phyloP scores from a whole-genome alignment of 352 stramenopile species.

The Pythium myriotylum region DNA sequence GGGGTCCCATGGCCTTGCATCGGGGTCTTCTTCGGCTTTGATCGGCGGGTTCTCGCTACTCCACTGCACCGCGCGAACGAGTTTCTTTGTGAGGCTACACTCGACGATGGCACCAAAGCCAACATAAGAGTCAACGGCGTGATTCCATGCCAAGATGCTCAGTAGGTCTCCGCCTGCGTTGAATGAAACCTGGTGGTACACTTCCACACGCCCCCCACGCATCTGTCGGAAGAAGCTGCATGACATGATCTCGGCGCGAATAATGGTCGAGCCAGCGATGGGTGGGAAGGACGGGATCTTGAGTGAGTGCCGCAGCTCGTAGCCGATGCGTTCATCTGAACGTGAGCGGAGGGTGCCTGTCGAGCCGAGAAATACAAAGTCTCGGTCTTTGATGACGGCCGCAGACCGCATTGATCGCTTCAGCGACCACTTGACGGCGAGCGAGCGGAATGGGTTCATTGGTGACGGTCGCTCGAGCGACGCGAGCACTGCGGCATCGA shows the following conservation, averaged over 20 bases:
- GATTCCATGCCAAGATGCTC: slow-evolving; percentile 47
- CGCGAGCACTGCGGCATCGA: slow-evolving; percentile 51
- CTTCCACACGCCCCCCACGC: slow-evolving; percentile 49
- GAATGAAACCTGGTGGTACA: slow-evolving; percentile 68
- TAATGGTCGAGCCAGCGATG: slow-evolving; percentile 44
- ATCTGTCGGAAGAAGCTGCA: slow-evolving; percentile 74
- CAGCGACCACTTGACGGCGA: slow-evolving; percentile 63
- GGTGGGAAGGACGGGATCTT: slow-evolving; percentile 58
- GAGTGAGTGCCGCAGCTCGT: slow-evolving; percentile 68
- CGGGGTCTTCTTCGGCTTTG: slow-evolving; percentile 18
- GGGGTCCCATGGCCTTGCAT: slow-evolving; percentile 36
- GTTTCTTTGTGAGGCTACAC: slow-evolving; percentile 63
- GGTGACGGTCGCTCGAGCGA: slow-evolving; percentile 45
- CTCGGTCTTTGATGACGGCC: slow-evolving; percentile 47
- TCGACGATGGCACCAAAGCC: slow-evolving; percentile 44
- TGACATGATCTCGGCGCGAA: slow-evolving; percentile 65
- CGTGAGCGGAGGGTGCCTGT: slow-evolving; percentile 46
- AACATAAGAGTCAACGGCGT: slow-evolving; percentile 44
- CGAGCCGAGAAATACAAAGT: slow-evolving; percentile 65
- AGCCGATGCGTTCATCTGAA: slow-evolving; percentile 58
- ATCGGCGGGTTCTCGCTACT: slow-evolving; percentile 25
- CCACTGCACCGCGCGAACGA: slow-evolving; percentile 46
- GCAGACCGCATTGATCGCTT: slow-evolving; percentile 20
- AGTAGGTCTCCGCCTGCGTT: slow-evolving; percentile 52
- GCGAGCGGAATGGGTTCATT: slow-evolving; percentile 59